Conservation (phyloP, 805 yeast genomes). For the Candida yuanshanica region DNA sequence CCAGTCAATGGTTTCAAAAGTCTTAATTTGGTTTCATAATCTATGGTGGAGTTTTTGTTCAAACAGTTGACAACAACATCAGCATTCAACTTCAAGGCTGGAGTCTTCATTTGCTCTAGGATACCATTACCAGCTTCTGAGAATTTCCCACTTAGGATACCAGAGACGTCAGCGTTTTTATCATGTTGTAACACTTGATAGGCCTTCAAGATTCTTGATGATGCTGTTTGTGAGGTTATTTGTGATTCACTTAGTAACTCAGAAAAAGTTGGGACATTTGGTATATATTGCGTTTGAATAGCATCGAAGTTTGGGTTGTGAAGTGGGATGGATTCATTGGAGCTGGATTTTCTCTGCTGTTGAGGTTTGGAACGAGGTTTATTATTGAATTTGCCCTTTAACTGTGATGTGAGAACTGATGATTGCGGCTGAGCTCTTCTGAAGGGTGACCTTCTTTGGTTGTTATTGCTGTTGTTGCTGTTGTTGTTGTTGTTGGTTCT, state of each 20-base stretch:
- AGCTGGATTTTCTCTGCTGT: not conserved
- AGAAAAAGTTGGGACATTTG: slow-evolving; percentile 15
- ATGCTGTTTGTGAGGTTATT: slow-evolving; percentile 17
- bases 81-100: slow-evolving; percentile 20
- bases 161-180: slow-evolving; percentile 12
- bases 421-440: slow-evolving; percentile 2
- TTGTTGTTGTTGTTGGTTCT: slow-evolving; percentile 2
- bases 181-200: slow-evolving; percentile 11
- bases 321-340: not conserved
- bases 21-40: slow-evolving; percentile 18
- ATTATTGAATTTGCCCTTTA: slow-evolving; percentile 1
- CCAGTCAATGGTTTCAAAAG: slow-evolving; percentile 25
- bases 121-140: slow-evolving; percentile 5
- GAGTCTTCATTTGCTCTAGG: slow-evolving; percentile 12
- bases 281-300: slow-evolving; percentile 14
- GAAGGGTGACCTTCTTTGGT: not conserved
- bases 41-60: slow-evolving; percentile 20
- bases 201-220: slow-evolving; percentile 19
- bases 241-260: slow-evolving; percentile 11
- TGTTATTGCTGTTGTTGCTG: slow-evolving; percentile 1
- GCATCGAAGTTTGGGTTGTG: slow-evolving; percentile 16
- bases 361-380: not conserved
- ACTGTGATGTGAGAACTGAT: not conserved
- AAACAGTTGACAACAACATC: slow-evolving; percentile 21
- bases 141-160: slow-evolving; percentile 16